These are phyloP conservation scores for Hevea brasiliensis DNA, from an alignment of 345 rosid species.

Conservation along the genomic window DNA sequence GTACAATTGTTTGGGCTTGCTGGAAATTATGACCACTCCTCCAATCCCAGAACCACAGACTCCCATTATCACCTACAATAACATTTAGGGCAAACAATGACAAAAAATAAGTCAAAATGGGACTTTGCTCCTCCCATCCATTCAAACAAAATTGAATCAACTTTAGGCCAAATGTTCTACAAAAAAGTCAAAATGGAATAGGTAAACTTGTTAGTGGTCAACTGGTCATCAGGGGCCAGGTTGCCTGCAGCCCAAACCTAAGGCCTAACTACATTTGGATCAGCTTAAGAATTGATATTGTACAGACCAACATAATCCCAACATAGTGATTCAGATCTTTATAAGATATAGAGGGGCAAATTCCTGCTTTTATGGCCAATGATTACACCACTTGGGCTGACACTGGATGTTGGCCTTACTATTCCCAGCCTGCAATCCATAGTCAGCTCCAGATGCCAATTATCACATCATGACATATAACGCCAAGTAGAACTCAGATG, in stretches of 20 bases:
- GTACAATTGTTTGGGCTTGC: slow-evolving; percentile 92
- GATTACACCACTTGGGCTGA: background rate
- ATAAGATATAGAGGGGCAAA: background rate
- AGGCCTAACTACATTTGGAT: background rate
- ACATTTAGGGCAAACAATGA: slow-evolving; percentile 1
- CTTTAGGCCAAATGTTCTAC: background rate
- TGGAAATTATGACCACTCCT: slow-evolving; percentile 97
- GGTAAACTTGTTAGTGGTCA: background rate
- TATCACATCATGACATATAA: background rate
- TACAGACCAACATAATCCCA: background rate
- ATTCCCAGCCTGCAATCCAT: background rate
- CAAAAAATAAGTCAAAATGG: background rate
- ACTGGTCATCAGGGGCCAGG: background rate
- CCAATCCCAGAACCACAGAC: slow-evolving; percentile 99
- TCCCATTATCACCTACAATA: slow-evolving; percentile 87
- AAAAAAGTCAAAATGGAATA: background rate
- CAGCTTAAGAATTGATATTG: background rate
- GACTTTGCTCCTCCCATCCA: background rate
- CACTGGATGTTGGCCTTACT: background rate
- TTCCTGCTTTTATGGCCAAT: background rate
- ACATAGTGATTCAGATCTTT: background rate
- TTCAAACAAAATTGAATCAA: background rate
- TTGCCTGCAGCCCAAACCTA: background rate
- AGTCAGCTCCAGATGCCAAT: background rate
- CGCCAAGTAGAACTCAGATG: background rate